Percentiles rank a stretch among this genome's conserved stretches.
Evolutionary conservation across 352 stramenopile species (phyloP).

Genomic region (Phytophthora multivora): DNA sequence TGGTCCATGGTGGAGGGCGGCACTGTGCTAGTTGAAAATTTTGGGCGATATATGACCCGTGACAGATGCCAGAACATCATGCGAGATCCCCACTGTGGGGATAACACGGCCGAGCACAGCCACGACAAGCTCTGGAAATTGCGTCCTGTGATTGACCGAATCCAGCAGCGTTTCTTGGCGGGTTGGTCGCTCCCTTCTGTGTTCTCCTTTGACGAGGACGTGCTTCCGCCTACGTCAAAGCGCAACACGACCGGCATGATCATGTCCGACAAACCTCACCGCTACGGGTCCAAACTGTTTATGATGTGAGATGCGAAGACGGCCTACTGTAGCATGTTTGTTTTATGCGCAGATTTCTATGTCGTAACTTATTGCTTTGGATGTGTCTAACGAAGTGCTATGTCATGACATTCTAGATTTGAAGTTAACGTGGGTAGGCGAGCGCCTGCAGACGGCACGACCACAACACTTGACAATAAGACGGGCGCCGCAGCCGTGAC

Average conservation of each 20-base stretch:
- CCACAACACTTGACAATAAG: background rate
- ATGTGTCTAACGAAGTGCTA: background rate
- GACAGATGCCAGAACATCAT: background rate
- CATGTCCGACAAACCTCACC: background rate
- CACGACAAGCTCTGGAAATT: background rate
- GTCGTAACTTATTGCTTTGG: background rate
- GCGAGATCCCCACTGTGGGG: background rate
- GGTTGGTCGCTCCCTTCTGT: background rate
- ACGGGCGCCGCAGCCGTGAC: background rate
- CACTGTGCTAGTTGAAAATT: no score
- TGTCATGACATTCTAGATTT: background rate
- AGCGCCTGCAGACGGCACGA: no score
- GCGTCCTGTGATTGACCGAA: background rate
- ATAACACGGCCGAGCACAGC: background rate
- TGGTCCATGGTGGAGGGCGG: no score
- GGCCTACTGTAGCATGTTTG: background rate
- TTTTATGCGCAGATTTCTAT: background rate
- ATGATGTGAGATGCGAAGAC: background rate
- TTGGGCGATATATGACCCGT: no score
- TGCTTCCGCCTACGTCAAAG: background rate
- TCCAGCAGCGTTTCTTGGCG: background rate
- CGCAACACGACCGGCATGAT: background rate
- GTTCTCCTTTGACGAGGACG: background rate
- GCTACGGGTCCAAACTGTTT: background rate
- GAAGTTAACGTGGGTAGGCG: background rate